Evolutionary conservation across 1,284 basidiomycete genomes (phyloP).

Genomic region (Tilletia setariae): DNA sequence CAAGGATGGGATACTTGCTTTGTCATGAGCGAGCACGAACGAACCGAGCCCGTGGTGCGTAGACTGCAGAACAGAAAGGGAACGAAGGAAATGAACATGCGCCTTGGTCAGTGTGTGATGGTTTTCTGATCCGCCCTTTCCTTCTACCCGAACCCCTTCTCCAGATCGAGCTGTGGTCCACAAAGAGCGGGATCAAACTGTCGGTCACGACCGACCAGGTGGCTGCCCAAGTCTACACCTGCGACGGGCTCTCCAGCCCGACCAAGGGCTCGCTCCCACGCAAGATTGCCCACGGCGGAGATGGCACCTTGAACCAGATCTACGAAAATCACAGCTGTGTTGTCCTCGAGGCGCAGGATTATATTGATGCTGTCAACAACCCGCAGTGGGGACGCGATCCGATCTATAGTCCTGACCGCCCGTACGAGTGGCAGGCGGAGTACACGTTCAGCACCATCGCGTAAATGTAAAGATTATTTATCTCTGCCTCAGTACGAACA

Average conservation of each 20-base stretch:
- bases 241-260: conserved; percentile 31
- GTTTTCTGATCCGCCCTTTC: neutral
- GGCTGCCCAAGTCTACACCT: conserved; percentile 46
- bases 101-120: too few relatives aligned
- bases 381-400: conserved; percentile 38
- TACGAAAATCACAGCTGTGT: conserved; percentile 44
- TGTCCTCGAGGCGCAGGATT: conserved; percentile 46
- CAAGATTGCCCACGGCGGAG: conserved; percentile 46
- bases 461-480: too few relatives aligned
- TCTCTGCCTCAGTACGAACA: too few relatives aligned
- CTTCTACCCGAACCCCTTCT: conserved; percentile 18
- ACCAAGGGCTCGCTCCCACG: conserved; percentile 39
- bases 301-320: conserved; percentile 33
- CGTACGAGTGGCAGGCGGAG: conserved; percentile 42
- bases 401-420: conserved; percentile 37
- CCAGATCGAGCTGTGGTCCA: conserved; percentile 38
- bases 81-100: neutral
- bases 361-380: conserved; percentile 46
- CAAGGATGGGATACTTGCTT: conserved; percentile 48
- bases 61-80: neutral
- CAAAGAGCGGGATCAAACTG: conserved; percentile 41
- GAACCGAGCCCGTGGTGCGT: conserved; percentile 20
- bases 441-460: conserved; percentile 32
- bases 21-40: conserved; percentile 33
- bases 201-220: conserved; percentile 35